Percentiles rank a stretch among this genome's conserved stretches.
Evolutionary conservation across 2,329 filamentous ascomycete species (phyloP).

Genomic region (Cryphonectria japonica): DNA sequence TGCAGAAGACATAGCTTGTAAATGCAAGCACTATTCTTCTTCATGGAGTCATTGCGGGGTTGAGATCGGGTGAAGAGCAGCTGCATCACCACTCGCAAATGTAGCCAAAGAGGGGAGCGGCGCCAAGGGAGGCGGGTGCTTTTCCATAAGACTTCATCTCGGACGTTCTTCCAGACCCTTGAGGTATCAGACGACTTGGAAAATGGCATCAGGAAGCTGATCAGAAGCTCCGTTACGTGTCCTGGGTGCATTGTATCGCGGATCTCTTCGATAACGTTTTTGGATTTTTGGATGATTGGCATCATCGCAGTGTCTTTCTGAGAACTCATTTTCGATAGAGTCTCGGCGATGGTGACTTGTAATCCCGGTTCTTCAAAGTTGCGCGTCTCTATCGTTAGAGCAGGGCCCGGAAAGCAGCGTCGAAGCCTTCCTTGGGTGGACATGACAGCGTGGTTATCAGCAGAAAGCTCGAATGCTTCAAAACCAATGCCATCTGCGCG

Average conservation of each 20-base stretch:
- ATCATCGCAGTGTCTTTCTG: conserved; percentile 33
- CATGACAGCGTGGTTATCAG: conserved; percentile 35
- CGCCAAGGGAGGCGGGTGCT: conserved; percentile 26
- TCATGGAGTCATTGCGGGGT: not conserved
- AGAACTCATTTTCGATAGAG: conserved; percentile 37
- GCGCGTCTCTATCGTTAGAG: conserved; percentile 30
- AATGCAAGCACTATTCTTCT: conserved; percentile 1
- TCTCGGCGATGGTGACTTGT: conserved; percentile 32
- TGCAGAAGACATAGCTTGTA: conserved; percentile 59
- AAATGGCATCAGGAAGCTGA: conserved; percentile 44
- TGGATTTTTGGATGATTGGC: conserved; percentile 43
- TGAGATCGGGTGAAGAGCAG: conserved; percentile 1
- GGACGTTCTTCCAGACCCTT: conserved; percentile 54
- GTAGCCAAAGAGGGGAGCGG: conserved; percentile 29
- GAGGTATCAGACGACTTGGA: conserved; percentile 36
- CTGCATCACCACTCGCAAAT: conserved; percentile 29
- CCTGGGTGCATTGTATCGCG: conserved; percentile 54
- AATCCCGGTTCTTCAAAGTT: conserved; percentile 31
- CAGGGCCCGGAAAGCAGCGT: conserved; percentile 36
- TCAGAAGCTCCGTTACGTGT: conserved; percentile 55
- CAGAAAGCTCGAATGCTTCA: conserved; percentile 42
- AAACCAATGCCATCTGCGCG: conserved; percentile 32
- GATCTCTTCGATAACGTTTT: conserved; percentile 41
- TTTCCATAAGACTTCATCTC: conserved; percentile 56
- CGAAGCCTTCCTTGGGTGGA: conserved; percentile 37